These are phyloP conservation scores for Neonectria neomacrospora DNA, from an alignment of 2,329 filamentous ascomycete genomes.

Conservation along the genomic window DNA sequence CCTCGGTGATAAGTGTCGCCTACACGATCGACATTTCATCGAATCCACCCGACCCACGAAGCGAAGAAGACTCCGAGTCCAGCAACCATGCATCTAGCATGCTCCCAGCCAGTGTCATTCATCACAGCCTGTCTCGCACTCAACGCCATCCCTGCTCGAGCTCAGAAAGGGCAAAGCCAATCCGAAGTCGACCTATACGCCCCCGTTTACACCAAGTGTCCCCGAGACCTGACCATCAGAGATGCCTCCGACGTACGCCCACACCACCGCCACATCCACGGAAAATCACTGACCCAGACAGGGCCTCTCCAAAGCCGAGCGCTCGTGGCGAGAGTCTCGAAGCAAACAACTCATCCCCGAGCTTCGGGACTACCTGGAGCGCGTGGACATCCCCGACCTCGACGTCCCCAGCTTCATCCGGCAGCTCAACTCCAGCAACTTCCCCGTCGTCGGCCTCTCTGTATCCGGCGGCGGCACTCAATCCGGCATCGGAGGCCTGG, in stretches of 20 bases:
- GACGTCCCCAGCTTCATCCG: conserved; percentile 37
- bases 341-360: conserved; percentile 36
- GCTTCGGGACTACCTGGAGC: conserved; percentile 36
- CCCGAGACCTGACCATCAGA: conserved; percentile 23
- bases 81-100: not conserved
- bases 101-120: not conserved
- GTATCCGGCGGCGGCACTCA: conserved; percentile 45
- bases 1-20: not conserved
- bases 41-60: not conserved
- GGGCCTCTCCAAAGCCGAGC: conserved; percentile 40
- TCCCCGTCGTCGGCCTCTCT: conserved; percentile 41
- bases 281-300: not conserved
- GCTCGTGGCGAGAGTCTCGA: conserved; percentile 35
- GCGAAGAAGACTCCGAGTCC: not conserved
- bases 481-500: conserved; percentile 44
- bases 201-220: conserved; percentile 30
- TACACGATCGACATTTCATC: not conserved
- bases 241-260: conserved; percentile 18
- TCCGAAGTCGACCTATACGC: conserved; percentile 28
- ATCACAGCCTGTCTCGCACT: not conserved
- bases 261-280: rapidly evolving
- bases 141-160: not conserved
- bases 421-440: conserved; percentile 32
- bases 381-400: conserved; percentile 37
- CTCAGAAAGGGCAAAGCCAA: not conserved